Conservation (phyloP, 805 yeast genomes). For the Saccharomycopsis oosterbeekiorum region DNA sequence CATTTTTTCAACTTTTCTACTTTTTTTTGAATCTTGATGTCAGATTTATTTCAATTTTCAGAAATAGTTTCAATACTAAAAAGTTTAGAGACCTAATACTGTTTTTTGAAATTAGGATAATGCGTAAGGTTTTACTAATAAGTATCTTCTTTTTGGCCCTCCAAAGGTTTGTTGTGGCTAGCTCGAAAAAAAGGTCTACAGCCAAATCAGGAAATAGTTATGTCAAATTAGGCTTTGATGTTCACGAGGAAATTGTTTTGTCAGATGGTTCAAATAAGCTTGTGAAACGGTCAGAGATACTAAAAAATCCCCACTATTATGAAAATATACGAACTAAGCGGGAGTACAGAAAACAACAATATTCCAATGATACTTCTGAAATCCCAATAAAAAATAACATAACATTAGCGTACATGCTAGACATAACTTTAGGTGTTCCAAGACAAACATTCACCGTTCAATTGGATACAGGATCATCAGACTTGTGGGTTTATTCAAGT, state of each 20-base stretch:
- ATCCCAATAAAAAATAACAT: background rate
- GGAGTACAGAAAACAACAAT: background rate
- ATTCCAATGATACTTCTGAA: background rate
- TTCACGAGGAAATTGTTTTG: background rate
- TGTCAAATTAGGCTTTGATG: background rate
- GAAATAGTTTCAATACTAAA: background rate
- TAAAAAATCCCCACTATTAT: background rate
- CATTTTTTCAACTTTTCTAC: too few species aligned
- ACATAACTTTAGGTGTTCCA: conserved; percentile 29
- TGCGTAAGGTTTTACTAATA: background rate
- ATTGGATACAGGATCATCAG: conserved; percentile 43
- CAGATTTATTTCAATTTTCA: too few species aligned
- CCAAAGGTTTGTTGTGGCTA: background rate
- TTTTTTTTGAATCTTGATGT: too few species aligned
- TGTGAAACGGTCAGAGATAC: background rate
- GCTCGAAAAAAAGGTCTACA: background rate
- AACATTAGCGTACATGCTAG: conserved; percentile 35
- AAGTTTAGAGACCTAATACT: background rate
- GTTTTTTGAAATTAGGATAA: background rate
- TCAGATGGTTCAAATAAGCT: background rate
- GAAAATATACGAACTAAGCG: background rate
- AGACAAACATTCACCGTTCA: conserved; percentile 33
- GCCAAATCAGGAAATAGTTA: background rate
- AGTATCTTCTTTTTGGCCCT: background rate
- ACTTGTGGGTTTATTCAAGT: conserved; percentile 31